Base-by-base conservation (phyloP, 257 asterid genomes). In the Buddleja alternifolia region DNA sequence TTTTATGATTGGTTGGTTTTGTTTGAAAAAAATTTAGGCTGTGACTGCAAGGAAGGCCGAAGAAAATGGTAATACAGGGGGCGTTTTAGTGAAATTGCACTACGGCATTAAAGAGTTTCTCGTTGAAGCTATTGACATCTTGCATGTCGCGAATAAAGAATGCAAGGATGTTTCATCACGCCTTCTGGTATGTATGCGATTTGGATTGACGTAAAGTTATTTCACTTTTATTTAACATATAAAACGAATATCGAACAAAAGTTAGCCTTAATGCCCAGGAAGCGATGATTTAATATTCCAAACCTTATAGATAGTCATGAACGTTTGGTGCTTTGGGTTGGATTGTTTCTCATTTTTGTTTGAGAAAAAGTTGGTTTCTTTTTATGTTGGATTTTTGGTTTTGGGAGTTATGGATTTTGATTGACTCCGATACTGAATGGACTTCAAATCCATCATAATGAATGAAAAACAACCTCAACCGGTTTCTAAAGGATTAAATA, bases 31-130 rank as follows among this genome's bases (percentile, higher is more conserved):
- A 72, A 6, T 10, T 7, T 77, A 87, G 96, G 92, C 92, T 57
- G 90, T 84, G 55, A 74, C 87, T 17, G 90, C 81, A n/a, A 85
- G 78, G 68, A 87, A 83, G 70, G 92, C 85, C 20, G 89, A 82
- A 77, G 83, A 80, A 76, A 83, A 82, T 20, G 88, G 92, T 45
- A 89, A 75, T 20, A 69, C 83, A 1, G 79, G 62, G n/a, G 78
- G 77, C 4, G 86, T 89, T 60, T 70, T 89, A 73, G 79, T 83
- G 10, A 87, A 87, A 75, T 72, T 89, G 77, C 96, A 89, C 60
- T 76, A 39, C 14, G 96, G 95, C 12, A 80, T 87, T 39, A 58
- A 71, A 66, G 87, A 85, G 24, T 72, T 80, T 67, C 75, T 89
- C 29, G 77, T 74, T 50, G 88, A 87, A 78, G 89, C 95, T 63